Conservation (phyloP, 2,329 filamentous ascomycete genomes). For the Rutstroemia sydowiana region DNA sequence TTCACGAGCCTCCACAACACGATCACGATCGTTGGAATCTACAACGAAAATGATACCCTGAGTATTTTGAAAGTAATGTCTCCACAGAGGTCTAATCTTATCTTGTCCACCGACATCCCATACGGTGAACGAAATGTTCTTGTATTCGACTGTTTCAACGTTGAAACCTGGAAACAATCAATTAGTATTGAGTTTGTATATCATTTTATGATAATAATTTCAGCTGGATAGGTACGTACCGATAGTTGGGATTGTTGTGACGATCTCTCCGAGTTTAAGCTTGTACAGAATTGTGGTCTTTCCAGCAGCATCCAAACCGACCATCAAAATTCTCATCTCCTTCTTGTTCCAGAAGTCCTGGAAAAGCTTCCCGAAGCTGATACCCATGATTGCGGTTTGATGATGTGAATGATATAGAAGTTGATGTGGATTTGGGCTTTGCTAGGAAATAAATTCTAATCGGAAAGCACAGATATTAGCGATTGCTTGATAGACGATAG, state of each 20-base stretch:
- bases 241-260: constrained; percentile 98
- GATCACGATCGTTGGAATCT: constrained; percentile 96
- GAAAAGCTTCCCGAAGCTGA: constrained; percentile 94
- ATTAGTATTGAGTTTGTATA: constrained; percentile 21
- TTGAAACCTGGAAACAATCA: constrained; percentile 68
- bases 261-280: constrained; percentile 98
- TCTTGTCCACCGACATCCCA: constrained; percentile 99
- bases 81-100: constrained; percentile 99
- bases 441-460: constrained; percentile 19
- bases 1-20: constrained; percentile 93
- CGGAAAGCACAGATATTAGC: constrained; percentile 13
- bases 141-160: constrained; percentile 99
- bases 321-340: constrained; percentile 99
- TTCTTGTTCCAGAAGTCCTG: constrained; percentile 98
- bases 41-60: constrained; percentile 99
- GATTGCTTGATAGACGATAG: constrained; percentile 4
- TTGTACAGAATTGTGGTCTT: constrained; percentile 99
- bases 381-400: constrained; percentile 78
- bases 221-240: constrained; percentile 49
- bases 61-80: constrained; percentile 99
- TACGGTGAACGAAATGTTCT: constrained; percentile 99
- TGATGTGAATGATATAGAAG: constrained; percentile 17
- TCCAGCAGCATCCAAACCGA: constrained; percentile 97
- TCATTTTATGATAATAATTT: neutral
- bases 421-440: constrained; percentile 31